Conservation (phyloP, 768 basidiomycete genomes). For the Dentipellis fragilis region DNA sequence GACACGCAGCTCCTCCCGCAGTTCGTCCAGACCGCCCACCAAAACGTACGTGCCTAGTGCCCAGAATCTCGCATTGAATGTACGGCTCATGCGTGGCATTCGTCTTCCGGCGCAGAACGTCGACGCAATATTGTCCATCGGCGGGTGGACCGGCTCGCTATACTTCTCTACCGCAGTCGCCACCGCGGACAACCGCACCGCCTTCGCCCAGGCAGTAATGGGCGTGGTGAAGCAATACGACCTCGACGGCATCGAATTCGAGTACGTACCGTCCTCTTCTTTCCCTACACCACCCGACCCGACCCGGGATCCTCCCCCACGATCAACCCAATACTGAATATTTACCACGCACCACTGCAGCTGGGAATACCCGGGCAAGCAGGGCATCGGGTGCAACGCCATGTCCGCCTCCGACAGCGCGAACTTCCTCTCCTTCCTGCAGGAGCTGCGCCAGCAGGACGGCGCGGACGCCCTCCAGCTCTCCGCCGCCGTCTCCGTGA, state of each 20-base stretch:
- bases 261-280: slow-evolving; percentile 11
- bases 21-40: slow-evolving; percentile 40
- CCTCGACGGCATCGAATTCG: slow-evolving; percentile 47
- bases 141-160: slow-evolving; percentile 59
- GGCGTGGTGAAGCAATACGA: slow-evolving; percentile 37
- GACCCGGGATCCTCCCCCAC: no score
- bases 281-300: no score
- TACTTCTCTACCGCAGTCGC: slow-evolving; percentile 57
- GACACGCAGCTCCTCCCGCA: slow-evolving; percentile 40
- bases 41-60: slow-evolving; percentile 19
- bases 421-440: slow-evolving; percentile 73
- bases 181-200: slow-evolving; percentile 44
- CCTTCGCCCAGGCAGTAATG: slow-evolving; percentile 52
- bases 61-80: background rate
- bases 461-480: slow-evolving; percentile 50
- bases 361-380: slow-evolving; percentile 75
- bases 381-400: slow-evolving; percentile 64
- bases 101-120: slow-evolving; percentile 33
- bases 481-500: slow-evolving; percentile 38
- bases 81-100: background rate
- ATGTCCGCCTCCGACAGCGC: slow-evolving; percentile 47
- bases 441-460: slow-evolving; percentile 48
- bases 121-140: slow-evolving; percentile 47
- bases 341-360: slow-evolving; percentile 27
- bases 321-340: background rate